Conservation (phyloP, 2,329 filamentous ascomycete species). For the Fusarium brevicatenulatum region DNA sequence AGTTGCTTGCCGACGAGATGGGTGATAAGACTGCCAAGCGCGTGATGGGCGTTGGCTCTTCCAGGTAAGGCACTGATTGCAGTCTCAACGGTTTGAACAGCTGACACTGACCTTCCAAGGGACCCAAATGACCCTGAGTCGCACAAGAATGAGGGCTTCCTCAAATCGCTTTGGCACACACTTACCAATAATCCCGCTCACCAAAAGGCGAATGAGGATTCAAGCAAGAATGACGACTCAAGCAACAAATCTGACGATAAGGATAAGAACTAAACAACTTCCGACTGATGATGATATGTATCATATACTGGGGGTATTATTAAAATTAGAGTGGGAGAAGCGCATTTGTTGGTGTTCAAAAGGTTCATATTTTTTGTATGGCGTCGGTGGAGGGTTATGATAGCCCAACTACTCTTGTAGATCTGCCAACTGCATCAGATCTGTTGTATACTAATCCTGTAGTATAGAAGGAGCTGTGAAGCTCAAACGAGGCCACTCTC, state of each 20-base stretch:
- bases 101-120: slow-evolving; percentile 15
- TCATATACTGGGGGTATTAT: slow-evolving; percentile 34
- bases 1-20: slow-evolving; percentile 98
- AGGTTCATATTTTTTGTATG: slow-evolving; percentile 48
- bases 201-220: slow-evolving; percentile 48
- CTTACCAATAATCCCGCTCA: slow-evolving; percentile 79
- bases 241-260: slow-evolving; percentile 44
- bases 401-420: slow-evolving; percentile 40
- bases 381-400: slow-evolving; percentile 44
- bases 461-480: slow-evolving; percentile 45
- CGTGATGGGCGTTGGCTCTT: slow-evolving; percentile 80
- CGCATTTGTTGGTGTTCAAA: slow-evolving; percentile 54
- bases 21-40: slow-evolving; percentile 90
- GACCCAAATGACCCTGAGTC: slow-evolving; percentile 52
- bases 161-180: slow-evolving; percentile 94
- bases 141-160: slow-evolving; percentile 86
- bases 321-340: slow-evolving; percentile 41
- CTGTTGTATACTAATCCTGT: slow-evolving; percentile 49
- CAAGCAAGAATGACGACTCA: slow-evolving; percentile 37
- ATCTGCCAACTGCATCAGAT: slow-evolving; percentile 43
- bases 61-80: slow-evolving; percentile 43
- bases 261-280: slow-evolving; percentile 49
- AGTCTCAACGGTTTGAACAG: not conserved
- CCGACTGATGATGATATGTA: slow-evolving; percentile 47
- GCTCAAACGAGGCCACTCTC: slow-evolving; percentile 50